A percentile compares a stretch with the other conserved stretches of the same genome.
These are phyloP conservation scores for Gossypium sturtianum DNA, from an alignment of 345 rosid genomes.

Conservation along the genomic window DNA sequence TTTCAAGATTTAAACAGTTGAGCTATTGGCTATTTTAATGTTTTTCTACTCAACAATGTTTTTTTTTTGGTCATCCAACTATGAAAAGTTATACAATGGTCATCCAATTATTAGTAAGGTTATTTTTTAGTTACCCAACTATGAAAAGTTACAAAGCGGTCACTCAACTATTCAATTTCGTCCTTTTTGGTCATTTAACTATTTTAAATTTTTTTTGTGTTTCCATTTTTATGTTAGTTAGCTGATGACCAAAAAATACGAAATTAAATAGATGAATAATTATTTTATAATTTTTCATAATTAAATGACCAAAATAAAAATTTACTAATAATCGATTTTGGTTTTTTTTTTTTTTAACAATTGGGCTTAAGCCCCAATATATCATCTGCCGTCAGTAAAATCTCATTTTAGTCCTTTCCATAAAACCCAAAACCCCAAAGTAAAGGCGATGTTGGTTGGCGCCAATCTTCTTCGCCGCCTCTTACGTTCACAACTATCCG, in stretches of 20 bases:
- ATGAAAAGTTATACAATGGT: too few species aligned
- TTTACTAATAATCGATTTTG: too few species aligned
- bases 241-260: accelerated
- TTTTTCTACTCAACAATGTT: accelerated
- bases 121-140: too few species aligned
- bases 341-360: not conserved
- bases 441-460: constrained; percentile 17
- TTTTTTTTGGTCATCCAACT: too few species aligned
- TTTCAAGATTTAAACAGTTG: not conserved
- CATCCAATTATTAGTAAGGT: too few species aligned
- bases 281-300: too few species aligned
- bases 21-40: not conserved
- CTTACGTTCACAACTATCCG: constrained; percentile 19
- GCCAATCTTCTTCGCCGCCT: constrained; percentile 32
- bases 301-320: too few species aligned
- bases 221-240: too few species aligned
- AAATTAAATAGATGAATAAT: accelerated
- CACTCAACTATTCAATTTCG: too few species aligned
- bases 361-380: not conserved
- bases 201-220: too few species aligned
- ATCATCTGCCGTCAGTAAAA: not conserved
- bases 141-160: too few species aligned
- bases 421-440: constrained; percentile 2
- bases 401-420: not conserved
- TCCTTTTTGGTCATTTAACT: too few species aligned